Conservation (phyloP, 352 stramenopile genomes). For the Pythium brachiatum region DNA sequence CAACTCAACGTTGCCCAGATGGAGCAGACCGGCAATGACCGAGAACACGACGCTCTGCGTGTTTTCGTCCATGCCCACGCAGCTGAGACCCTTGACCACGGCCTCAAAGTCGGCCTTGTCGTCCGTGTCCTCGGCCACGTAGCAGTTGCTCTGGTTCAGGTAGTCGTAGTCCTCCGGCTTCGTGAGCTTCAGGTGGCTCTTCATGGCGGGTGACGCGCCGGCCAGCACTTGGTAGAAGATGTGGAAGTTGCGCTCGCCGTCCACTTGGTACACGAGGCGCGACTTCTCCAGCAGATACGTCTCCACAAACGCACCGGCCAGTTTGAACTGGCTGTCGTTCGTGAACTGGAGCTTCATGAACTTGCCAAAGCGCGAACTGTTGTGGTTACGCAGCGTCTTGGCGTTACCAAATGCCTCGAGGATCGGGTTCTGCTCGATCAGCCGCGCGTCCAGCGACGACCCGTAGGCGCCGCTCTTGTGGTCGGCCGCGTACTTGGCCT, state of each 20-base stretch:
- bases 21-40: constrained; percentile 92
- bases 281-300: constrained; percentile 89
- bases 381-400: constrained; percentile 94
- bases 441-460: constrained; percentile 66
- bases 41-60: constrained; percentile 88
- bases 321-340: constrained; percentile 74
- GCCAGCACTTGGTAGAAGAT: constrained; percentile 93
- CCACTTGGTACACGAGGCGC: constrained; percentile 85
- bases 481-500: constrained; percentile 45
- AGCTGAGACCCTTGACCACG: constrained; percentile 68
- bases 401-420: constrained; percentile 95
- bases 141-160: constrained; percentile 93
- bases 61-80: constrained; percentile 68
- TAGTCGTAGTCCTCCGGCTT: constrained; percentile 90
- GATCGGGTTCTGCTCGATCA: constrained; percentile 93
- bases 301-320: constrained; percentile 84
- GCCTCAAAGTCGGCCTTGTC: constrained; percentile 82
- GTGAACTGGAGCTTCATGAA: constrained; percentile 96
- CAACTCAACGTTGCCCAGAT: constrained; percentile 96
- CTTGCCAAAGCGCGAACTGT: constrained; percentile 93
- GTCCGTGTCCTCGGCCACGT: constrained; percentile 90
- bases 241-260: constrained; percentile 94
- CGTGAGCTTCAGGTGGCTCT: constrained; percentile 64
- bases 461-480: constrained; percentile 40
- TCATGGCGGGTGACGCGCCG: constrained; percentile 50